phyloP scores from a whole-genome alignment of 2,329 filamentous ascomycete species.

The Microdochium bolleyi region DNA sequence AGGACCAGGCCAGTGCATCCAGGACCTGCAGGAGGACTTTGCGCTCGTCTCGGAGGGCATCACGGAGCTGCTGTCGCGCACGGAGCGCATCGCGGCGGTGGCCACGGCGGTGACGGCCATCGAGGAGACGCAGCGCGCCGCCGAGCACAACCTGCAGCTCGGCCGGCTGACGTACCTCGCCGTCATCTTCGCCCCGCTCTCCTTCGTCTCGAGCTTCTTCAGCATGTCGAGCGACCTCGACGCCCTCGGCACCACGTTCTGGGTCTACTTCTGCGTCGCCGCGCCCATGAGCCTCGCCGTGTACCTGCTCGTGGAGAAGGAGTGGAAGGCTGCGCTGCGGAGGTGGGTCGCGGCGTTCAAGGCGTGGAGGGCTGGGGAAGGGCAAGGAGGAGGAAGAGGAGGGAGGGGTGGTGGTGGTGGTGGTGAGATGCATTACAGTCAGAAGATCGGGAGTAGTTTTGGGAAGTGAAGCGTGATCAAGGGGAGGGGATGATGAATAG shows the following conservation, averaged over 20 bases:
- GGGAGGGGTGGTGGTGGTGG: neutral
- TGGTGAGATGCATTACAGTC: neutral
- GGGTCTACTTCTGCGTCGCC: constrained; percentile 15
- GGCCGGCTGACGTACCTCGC: constrained; percentile 13
- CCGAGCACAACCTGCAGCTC: constrained; percentile 13
- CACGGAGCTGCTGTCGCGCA: constrained; percentile 10
- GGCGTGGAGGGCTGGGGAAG: neutral
- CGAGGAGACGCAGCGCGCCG: constrained; percentile 13
- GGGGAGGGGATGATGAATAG: too few relatives aligned
- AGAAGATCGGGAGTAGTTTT: neutral
- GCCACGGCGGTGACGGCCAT: constrained; percentile 13
- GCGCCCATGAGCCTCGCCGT: constrained; percentile 11
- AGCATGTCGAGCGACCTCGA: constrained; percentile 12
- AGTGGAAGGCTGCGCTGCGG: neutral
- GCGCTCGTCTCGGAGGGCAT: constrained; percentile 6
- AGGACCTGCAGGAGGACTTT: constrained; percentile 9
- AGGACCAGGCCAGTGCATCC: constrained; percentile 1
- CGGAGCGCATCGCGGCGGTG: constrained; percentile 14
- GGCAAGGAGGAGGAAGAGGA: neutral
- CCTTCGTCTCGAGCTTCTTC: constrained; percentile 16
- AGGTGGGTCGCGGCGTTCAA: neutral
- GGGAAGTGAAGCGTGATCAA: neutral
- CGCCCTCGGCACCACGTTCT: constrained; percentile 9
- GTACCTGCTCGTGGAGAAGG: neutral
- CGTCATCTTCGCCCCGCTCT: constrained; percentile 15